Base-by-base conservation (phyloP, 23 red algal species). In the Gracilariopsis chorda region DNA sequence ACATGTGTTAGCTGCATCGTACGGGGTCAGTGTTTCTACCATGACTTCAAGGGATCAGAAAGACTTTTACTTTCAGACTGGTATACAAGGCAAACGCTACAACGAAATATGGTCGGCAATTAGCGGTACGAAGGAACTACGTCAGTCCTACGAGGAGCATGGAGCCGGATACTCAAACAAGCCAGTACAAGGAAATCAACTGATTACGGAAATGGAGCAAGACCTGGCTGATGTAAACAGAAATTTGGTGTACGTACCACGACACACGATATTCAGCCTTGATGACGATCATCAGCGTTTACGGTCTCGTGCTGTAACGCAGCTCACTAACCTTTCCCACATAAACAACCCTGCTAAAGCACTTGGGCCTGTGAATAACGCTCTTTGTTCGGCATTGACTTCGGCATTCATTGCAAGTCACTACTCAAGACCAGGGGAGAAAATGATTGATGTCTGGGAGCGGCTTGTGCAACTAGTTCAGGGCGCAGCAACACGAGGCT, bases 211-310 rank as follows among this genome's bases (percentile, higher is more conserved):
- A 58, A 12, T 81, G 5, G 77, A 81, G 43, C 48, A 81, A 24
- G 47, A 81, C n/a, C 23, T 81, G 44, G 77, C 77, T 25, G 45
- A 44, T 3, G 37, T 81, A 3, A 81, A 81, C 58, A 11, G 77
- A 3, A 33, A 9, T 4, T 58, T 5, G 25, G 77, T 56, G 11
- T 81, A 81, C 28, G 77, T 57, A 24, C 44, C 77, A 20, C n/a
- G 48, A 20, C 20, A 37, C 44, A 74, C 67, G 7, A 57, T 81
- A 56, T 81, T 81, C 51, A 33, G 21, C 1, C 28, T 56, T 7
- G 77, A 81, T 57, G 48, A 61, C 33, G 77, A 81, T 55, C 77
- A 81, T 37, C 12, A 81, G 19, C 27, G 77, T 6, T 21, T 81
- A 24, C 77, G 47, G 7, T 81, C 77, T 4, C 44, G 77, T 17